These are phyloP conservation scores for Yamadazyma olivae DNA, from an alignment of 805 yeast genomes.

Conservation along the genomic window DNA sequence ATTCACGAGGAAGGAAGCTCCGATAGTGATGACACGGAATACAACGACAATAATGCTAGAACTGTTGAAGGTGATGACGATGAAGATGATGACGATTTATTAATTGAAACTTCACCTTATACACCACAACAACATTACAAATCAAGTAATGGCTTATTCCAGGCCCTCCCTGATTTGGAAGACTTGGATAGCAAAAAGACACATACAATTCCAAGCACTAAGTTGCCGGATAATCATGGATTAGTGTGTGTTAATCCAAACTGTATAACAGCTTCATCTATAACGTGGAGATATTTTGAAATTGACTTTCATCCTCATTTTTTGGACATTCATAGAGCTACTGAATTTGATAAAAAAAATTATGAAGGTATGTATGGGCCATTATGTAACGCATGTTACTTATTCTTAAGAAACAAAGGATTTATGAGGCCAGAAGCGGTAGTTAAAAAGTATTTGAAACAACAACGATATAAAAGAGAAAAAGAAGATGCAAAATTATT, in stretches of 20 bases:
- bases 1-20: conserved; percentile 37
- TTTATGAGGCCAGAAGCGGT: conserved; percentile 46
- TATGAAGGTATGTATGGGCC: conserved; percentile 49
- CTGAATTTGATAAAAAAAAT: conserved; percentile 35
- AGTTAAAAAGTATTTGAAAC: conserved; percentile 43
- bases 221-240: conserved; percentile 38
- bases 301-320: conserved; percentile 36
- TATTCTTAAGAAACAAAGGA: conserved; percentile 40
- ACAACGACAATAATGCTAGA: conserved; percentile 20
- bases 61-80: conserved; percentile 28
- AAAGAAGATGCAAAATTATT: conserved; percentile 10
- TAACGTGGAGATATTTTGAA: conserved; percentile 45
- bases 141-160: conserved; percentile 21
- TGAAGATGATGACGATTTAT: conserved; percentile 24
- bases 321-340: conserved; percentile 35
- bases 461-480: conserved; percentile 37
- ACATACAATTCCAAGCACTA: conserved; percentile 37
- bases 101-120: conserved; percentile 32
- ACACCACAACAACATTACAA: conserved; percentile 41
- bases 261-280: conserved; percentile 36
- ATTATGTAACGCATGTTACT: conserved; percentile 44
- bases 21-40: conserved; percentile 40
- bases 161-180: conserved; percentile 41
- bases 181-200: conserved; percentile 43
- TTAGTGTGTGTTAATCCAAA: conserved; percentile 38